Conservation (phyloP, 176 grass and related monocot species). For the Hsuehochloa calcarea region DNA sequence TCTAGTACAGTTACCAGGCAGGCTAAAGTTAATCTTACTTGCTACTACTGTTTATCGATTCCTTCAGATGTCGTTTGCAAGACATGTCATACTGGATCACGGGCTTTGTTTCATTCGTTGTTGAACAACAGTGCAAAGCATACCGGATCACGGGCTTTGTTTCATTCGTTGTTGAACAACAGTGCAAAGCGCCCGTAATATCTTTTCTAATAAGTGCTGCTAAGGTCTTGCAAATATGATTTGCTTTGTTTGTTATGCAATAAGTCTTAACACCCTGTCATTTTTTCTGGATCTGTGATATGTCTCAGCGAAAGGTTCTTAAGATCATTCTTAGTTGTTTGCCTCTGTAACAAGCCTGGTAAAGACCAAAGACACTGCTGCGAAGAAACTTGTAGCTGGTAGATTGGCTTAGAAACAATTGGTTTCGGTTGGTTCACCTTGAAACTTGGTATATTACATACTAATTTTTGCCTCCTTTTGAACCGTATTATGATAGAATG, state of each 20-base stretch:
- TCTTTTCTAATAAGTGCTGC: neutral
- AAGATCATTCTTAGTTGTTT: neutral
- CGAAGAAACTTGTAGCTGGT: neutral
- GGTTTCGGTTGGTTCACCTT: neutral
- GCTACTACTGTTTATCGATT: neutral
- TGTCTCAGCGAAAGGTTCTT: neutral
- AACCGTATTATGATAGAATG: neutral
- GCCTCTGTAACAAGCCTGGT: neutral
- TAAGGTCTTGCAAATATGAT: neutral
- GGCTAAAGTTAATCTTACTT: neutral
- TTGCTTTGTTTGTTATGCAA: neutral
- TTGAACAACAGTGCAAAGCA: neutral
- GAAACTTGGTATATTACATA: neutral
- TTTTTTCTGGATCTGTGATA: neutral
- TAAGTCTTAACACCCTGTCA: neutral
- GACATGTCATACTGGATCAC: neutral
- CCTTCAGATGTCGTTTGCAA: neutral
- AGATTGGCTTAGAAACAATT: neutral
- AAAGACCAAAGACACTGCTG: neutral
- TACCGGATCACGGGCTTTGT: slow-evolving; percentile 1
- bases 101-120: neutral
- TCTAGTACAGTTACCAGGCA: neutral
- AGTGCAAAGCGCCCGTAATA: neutral
- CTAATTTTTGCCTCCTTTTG: neutral
- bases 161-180: neutral